These are phyloP conservation scores for Solanum piurae DNA, from an alignment of 257 asterid species.

Conservation along the genomic window DNA sequence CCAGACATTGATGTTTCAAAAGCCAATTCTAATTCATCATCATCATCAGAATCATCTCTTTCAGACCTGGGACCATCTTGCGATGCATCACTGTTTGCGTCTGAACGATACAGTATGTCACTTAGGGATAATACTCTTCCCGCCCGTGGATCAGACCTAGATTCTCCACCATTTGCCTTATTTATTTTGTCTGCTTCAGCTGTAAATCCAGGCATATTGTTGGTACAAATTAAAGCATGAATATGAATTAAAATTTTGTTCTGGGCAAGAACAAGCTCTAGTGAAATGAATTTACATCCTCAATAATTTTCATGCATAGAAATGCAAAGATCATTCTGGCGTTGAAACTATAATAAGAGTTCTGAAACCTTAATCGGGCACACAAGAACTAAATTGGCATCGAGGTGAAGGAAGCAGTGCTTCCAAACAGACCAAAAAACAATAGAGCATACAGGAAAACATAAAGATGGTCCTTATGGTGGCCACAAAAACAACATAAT, in stretches of 20 bases:
- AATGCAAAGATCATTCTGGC: neutral
- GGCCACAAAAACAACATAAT: neutral
- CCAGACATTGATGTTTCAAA: constrained; percentile 59
- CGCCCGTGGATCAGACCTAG: constrained; percentile 39
- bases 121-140: constrained; percentile 63
- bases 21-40: constrained; percentile 74
- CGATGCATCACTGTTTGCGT: constrained; percentile 58
- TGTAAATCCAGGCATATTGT: constrained; percentile 19
- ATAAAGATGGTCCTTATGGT: neutral
- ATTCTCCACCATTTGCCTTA: constrained; percentile 40
- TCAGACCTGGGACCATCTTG: constrained; percentile 50
- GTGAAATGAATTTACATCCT: neutral
- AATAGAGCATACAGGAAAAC: neutral
- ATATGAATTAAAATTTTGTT: neutral
- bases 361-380: neutral
- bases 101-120: constrained; percentile 76
- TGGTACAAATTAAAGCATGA: neutral
- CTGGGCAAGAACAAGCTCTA: neutral
- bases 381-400: neutral
- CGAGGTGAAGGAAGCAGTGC: neutral
- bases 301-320: neutral
- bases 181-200: constrained; percentile 67
- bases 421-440: neutral
- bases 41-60: constrained; percentile 79
- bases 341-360: neutral